Percentiles rank a stretch among this genome's conserved stretches.
Conservation (phyloP, 768 basidiomycete genomes). For the Pleurotus sapidus region DNA sequence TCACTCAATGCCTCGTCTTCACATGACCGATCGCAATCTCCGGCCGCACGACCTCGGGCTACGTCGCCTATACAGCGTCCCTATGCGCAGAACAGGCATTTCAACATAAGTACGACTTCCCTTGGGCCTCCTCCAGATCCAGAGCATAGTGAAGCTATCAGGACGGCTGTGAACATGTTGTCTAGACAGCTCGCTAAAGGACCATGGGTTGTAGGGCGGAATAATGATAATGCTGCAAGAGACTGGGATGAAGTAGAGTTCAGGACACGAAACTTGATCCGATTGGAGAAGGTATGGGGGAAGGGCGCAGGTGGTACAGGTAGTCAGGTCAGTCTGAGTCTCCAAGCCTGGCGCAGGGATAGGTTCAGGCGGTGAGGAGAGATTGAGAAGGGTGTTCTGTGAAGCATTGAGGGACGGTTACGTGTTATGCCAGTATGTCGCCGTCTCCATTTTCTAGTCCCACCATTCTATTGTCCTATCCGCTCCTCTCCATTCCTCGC, state of each 20-base stretch:
- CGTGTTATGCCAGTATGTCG: conserved; percentile 85
- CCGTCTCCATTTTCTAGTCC: conserved; percentile 13
- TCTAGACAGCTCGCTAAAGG: conserved; percentile 66
- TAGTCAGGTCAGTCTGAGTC: conserved; percentile 38
- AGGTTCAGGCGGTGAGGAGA: conserved; percentile 63
- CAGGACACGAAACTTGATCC: conserved; percentile 52
- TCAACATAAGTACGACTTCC: conserved; percentile 60
- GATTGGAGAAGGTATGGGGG: conserved; percentile 78
- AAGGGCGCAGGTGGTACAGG: conserved; percentile 34
- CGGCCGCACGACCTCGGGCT: conserved; percentile 42
- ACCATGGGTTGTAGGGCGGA: conserved; percentile 49
- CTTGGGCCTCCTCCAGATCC: conserved; percentile 46
- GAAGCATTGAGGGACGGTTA: conserved; percentile 83
- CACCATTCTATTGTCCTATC: conserved; percentile 12
- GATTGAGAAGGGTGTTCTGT: conserved; percentile 68
- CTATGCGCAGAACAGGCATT: conserved; percentile 52
- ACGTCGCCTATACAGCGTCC: conserved; percentile 45
- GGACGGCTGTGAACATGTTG: conserved; percentile 59
- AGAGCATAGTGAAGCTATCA: conserved; percentile 66
- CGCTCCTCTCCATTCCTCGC: background rate
- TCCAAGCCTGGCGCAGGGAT: conserved; percentile 29
- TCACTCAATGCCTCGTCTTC: conserved; percentile 23
- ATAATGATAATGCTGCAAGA: conserved; percentile 37
- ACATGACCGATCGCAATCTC: conserved; percentile 25
- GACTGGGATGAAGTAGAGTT: conserved; percentile 80